Evolutionary conservation across 2,329 filamentous ascomycete species (phyloP).

Genomic region (Fusarium solani-melongenae): DNA sequence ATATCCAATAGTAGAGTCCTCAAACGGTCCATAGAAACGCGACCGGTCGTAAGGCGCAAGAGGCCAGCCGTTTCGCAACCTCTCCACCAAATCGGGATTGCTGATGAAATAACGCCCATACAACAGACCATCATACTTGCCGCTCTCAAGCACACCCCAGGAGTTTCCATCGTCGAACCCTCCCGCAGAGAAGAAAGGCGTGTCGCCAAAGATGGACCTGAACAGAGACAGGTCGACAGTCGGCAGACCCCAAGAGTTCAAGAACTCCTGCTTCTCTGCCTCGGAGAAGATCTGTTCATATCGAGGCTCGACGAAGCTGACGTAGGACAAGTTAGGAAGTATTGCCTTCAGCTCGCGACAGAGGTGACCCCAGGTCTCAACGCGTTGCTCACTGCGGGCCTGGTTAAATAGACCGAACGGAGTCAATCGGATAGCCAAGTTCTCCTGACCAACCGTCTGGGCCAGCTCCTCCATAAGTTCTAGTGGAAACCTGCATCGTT

Average conservation of each 20-base stretch:
- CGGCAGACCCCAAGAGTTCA: slow-evolving; percentile 58
- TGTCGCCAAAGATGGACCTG: slow-evolving; percentile 61
- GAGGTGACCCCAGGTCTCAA: slow-evolving; percentile 64
- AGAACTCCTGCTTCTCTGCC: slow-evolving; percentile 60
- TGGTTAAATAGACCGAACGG: slow-evolving; percentile 65
- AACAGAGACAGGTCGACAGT: slow-evolving; percentile 59
- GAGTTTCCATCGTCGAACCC: slow-evolving; percentile 64
- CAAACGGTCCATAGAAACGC: slow-evolving; percentile 56
- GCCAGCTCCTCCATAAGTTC: slow-evolving; percentile 62
- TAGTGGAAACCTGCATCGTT: slow-evolving; percentile 61
- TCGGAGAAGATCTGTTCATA: slow-evolving; percentile 64
- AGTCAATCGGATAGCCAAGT: slow-evolving; percentile 57
- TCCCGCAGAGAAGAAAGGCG: slow-evolving; percentile 66
- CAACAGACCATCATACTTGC: slow-evolving; percentile 58
- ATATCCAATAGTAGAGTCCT: slow-evolving; percentile 48
- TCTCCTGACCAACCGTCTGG: slow-evolving; percentile 56
- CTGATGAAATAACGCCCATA: slow-evolving; percentile 61
- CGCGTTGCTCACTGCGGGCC: slow-evolving; percentile 58
- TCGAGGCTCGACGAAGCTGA: slow-evolving; percentile 66
- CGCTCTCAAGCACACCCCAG: slow-evolving; percentile 56
- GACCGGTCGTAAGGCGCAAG: slow-evolving; percentile 56
- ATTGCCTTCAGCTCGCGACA: slow-evolving; percentile 59
- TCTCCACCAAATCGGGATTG: slow-evolving; percentile 59
- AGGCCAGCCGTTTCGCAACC: slow-evolving; percentile 53
- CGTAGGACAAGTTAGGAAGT: slow-evolving; percentile 60